A percentile compares a stretch with the other conserved stretches of the same genome.
These are phyloP conservation scores for Skeletonema tropicum DNA, from an alignment of 108 stramenopile species.

Conservation along the genomic window DNA sequence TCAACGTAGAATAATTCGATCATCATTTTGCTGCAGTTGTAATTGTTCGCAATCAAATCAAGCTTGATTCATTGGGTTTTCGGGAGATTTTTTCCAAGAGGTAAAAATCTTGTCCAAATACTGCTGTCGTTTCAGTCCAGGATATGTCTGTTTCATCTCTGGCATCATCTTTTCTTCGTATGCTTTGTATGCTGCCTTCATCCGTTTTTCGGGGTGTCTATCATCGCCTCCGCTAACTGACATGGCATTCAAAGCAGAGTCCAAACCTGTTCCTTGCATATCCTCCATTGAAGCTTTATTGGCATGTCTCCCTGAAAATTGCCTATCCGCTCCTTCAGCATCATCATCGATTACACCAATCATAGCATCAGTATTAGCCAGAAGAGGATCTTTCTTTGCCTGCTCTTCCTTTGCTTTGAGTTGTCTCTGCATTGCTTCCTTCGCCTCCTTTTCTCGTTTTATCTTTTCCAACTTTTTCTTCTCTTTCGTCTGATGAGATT, in stretches of 20 bases:
- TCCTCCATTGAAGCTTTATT: conserved; percentile 62
- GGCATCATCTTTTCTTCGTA: conserved; percentile 90
- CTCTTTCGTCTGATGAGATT: conserved; percentile 37
- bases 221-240: conserved; percentile 45
- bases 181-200: conserved; percentile 87
- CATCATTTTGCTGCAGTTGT: not conserved
- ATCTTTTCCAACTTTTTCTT: conserved; percentile 57
- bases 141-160: conserved; percentile 82
- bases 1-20: not conserved
- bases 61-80: conserved; percentile 87
- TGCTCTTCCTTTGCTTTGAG: conserved; percentile 42
- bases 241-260: conserved; percentile 46
- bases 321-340: conserved; percentile 44
- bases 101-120: conserved; percentile 92
- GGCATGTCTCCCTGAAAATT: conserved; percentile 40
- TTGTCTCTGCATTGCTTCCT: conserved; percentile 42
- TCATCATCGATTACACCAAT: conserved; percentile 53
- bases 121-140: conserved; percentile 91
- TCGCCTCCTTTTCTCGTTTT: conserved; percentile 60
- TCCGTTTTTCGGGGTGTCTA: conserved; percentile 60
- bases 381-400: conserved; percentile 65
- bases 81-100: conserved; percentile 91
- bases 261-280: conserved; percentile 61
- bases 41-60: not conserved
- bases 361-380: conserved; percentile 66